Conservation (phyloP, 345 rosid species). For the Sisymbrium altissimum region DNA sequence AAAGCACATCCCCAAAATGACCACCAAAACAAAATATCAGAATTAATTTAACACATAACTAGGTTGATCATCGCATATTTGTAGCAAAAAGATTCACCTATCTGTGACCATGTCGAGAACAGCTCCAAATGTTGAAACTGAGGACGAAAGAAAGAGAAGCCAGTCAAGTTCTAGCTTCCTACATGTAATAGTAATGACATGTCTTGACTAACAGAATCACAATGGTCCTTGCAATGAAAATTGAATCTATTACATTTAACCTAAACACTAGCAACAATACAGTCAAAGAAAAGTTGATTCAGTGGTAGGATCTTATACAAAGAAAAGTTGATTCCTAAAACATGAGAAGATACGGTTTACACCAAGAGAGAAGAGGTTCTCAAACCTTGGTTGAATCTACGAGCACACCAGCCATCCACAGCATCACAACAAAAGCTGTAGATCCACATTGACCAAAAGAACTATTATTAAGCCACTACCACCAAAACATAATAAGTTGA, state of each 20-base stretch:
- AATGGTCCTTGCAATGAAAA: background rate
- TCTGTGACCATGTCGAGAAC: conserved; percentile 98
- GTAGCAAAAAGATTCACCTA: conserved; percentile 51
- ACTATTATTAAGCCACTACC: background rate
- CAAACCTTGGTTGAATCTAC: conserved; percentile 90
- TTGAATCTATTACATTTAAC: background rate
- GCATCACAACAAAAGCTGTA: conserved; percentile 96
- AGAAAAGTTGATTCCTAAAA: background rate
- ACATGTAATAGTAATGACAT: background rate
- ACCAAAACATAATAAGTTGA: background rate
- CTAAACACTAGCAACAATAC: background rate
- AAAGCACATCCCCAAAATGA: background rate
- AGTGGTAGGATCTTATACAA: background rate
- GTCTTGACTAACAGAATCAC: background rate
- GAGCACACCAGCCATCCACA: conserved; percentile 98
- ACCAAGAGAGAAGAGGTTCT: background rate
- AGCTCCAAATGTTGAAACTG: conserved; percentile 98
- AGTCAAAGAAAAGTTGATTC: too few species aligned
- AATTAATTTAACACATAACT: background rate
- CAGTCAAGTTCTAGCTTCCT: conserved; percentile 19
- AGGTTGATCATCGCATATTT: conserved; percentile 2
- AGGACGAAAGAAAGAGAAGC: conserved; percentile 14
- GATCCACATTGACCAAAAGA: conserved; percentile 14
- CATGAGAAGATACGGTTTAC: background rate
- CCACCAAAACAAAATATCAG: background rate